These are phyloP conservation scores for Rosa multiflora DNA, from an alignment of 306 rosid genomes.

Conservation along the genomic window DNA sequence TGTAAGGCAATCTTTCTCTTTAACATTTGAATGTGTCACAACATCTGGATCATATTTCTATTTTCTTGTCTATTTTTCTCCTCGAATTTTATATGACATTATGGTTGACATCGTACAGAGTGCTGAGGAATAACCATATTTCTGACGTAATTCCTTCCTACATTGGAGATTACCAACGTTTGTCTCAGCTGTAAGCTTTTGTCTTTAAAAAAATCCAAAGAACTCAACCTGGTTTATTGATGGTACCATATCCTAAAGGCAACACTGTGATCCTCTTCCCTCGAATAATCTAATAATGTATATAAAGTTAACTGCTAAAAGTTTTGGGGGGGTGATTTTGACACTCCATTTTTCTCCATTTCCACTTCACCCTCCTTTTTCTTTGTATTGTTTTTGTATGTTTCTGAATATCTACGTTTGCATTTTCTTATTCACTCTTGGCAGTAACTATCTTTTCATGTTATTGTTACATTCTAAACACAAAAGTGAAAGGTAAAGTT, in stretches of 20 bases:
- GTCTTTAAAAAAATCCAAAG: background rate
- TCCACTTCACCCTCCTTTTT: too few relatives aligned
- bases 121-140: slow-evolving; percentile 63
- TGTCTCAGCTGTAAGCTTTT: slow-evolving; percentile 54
- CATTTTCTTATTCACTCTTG: too few relatives aligned
- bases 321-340: background rate
- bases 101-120: slow-evolving; percentile 44
- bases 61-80: slow-evolving; percentile 9
- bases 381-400: too few relatives aligned
- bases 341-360: background rate
- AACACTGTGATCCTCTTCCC: too few relatives aligned
- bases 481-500: too few relatives aligned
- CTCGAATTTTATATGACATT: slow-evolving; percentile 8
- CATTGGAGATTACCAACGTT: slow-evolving; percentile 48
- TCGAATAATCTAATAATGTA: too few relatives aligned
- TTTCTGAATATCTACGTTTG: too few relatives aligned
- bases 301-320: too few relatives aligned
- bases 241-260: too few relatives aligned
- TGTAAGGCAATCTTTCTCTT: slow-evolving; percentile 45
- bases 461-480: too few relatives aligned
- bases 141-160: slow-evolving; percentile 61
- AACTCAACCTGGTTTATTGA: too few relatives aligned
- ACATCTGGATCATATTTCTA: background rate
- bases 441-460: too few relatives aligned
- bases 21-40: background rate